These are phyloP conservation scores for Arctostaphylos glauca DNA, from an alignment of 148 eudicot genomes.

Conservation along the genomic window DNA sequence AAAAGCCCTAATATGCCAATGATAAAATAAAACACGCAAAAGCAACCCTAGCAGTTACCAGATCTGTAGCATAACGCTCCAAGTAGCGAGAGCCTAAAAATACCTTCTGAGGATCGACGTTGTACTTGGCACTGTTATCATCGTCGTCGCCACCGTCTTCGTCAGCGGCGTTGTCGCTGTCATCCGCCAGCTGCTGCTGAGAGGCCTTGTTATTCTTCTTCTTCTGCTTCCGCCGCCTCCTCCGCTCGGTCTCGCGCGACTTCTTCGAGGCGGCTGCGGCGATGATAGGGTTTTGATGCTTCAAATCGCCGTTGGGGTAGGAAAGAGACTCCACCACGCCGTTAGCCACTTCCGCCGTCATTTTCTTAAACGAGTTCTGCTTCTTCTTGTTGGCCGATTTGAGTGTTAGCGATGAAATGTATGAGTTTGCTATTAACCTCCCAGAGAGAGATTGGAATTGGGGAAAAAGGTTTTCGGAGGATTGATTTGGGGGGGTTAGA, in stretches of 20 bases:
- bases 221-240: constrained; percentile 79
- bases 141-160: constrained; percentile 25
- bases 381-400: neutral
- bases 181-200: constrained; percentile 15
- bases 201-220: constrained; percentile 61
- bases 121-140: constrained; percentile 40
- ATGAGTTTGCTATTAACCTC: neutral
- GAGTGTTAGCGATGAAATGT: neutral
- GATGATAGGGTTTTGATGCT: constrained; percentile 47
- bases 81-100: neutral
- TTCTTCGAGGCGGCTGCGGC: constrained; percentile 35
- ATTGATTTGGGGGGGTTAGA: too few species aligned
- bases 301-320: constrained; percentile 37
- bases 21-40: neutral
- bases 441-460: neutral
- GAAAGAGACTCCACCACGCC: constrained; percentile 17
- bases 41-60: neutral
- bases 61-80: neutral
- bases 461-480: neutral
- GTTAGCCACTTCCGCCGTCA: constrained; percentile 49
- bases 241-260: constrained; percentile 59
- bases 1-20: neutral
- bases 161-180: constrained; percentile 30
- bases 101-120: constrained; percentile 42
- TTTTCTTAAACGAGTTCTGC: constrained; percentile 7